These are phyloP conservation scores for Curvularia sp. DNA, from an alignment of 2,329 filamentous ascomycete genomes.

Conservation along the genomic window DNA sequence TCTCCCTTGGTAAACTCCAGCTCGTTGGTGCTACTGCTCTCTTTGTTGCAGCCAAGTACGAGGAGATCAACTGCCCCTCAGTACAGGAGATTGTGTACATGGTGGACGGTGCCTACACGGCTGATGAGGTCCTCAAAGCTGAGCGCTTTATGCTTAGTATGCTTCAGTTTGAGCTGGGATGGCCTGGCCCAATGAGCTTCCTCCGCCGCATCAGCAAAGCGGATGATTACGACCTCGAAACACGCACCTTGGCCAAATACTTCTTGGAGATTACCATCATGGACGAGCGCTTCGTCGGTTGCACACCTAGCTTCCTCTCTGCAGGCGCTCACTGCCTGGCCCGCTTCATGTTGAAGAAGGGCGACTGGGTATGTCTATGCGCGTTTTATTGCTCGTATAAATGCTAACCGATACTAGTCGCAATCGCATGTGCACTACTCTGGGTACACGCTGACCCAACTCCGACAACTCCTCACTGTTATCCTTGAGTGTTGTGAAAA, in stretches of 20 bases:
- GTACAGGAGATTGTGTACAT: constrained; percentile 97
- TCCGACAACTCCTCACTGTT: constrained; percentile 76
- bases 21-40: constrained; percentile 95
- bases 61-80: constrained; percentile 97
- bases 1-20: constrained; percentile 93
- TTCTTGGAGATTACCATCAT: constrained; percentile 96
- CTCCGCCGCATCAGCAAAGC: constrained; percentile 96
- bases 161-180: constrained; percentile 93
- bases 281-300: constrained; percentile 96
- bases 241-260: constrained; percentile 94
- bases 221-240: constrained; percentile 96
- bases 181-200: constrained; percentile 99
- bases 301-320: constrained; percentile 86
- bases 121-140: constrained; percentile 93
- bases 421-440: constrained; percentile 89
- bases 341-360: constrained; percentile 86
- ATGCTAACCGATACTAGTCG: constrained; percentile 63
- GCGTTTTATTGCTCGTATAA: background rate
- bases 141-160: constrained; percentile 98
- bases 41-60: constrained; percentile 95
- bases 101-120: constrained; percentile 90
- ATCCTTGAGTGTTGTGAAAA: constrained; percentile 88
- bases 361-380: constrained; percentile 77
- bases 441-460: constrained; percentile 85
- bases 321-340: constrained; percentile 93